Percentiles rank a stretch among this genome's conserved stretches.
These are phyloP conservation scores for Cavenderia fasciculata DNA, from an alignment of 78 protist genomes.

Conservation along the genomic window DNA sequence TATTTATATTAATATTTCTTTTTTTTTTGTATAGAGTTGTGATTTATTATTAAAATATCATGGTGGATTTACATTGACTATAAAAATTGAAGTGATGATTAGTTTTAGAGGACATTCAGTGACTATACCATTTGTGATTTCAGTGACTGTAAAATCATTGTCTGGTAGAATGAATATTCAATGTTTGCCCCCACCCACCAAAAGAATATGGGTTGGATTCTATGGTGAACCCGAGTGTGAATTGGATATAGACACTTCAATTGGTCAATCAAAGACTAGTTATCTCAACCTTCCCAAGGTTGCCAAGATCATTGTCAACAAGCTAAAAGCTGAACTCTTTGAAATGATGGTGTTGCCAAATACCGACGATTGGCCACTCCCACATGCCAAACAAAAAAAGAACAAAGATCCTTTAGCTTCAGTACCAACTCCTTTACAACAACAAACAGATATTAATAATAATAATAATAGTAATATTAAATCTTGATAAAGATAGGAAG, in stretches of 20 bases:
- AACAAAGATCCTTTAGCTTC: background rate
- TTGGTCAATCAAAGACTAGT: slow-evolving; percentile 75
- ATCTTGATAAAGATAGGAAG: too few relatives aligned
- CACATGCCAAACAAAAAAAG: slow-evolving; percentile 1
- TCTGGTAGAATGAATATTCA: slow-evolving; percentile 51
- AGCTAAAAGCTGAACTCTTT: slow-evolving; percentile 68
- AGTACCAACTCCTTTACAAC: background rate
- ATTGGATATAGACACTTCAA: slow-evolving; percentile 54
- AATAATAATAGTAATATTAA: background rate
- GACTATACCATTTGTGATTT: slow-evolving; percentile 68
- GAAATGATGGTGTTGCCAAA: slow-evolving; percentile 74
- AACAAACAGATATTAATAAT: background rate
- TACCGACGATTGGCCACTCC: slow-evolving; percentile 72
- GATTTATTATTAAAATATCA: slow-evolving; percentile 51
- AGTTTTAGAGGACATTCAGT: slow-evolving; percentile 50
- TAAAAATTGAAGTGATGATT: slow-evolving; percentile 50
- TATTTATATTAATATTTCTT: background rate
- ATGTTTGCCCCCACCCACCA: slow-evolving; percentile 74
- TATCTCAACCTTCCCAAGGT: slow-evolving; percentile 70
- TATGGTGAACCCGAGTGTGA: slow-evolving; percentile 76
- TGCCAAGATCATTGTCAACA: slow-evolving; percentile 66
- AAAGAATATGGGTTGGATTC: slow-evolving; percentile 74
- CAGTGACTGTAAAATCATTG: slow-evolving; percentile 45
- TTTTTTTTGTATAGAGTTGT: background rate
- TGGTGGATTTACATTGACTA: slow-evolving; percentile 76